Conservation (phyloP, 805 yeast species). For the Wickerhamomyces chambardii region DNA sequence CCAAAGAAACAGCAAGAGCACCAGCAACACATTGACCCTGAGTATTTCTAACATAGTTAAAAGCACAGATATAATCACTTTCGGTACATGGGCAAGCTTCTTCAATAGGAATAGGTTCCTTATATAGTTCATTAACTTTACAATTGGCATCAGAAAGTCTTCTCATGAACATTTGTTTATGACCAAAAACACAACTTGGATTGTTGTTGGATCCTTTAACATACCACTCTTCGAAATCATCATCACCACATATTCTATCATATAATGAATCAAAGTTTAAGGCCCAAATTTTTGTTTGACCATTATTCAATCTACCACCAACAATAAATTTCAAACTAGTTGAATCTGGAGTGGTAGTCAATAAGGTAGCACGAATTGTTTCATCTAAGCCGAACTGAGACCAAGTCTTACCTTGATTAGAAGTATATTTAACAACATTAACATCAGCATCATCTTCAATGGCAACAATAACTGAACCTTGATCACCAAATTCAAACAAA, state of each 20-base stretch:
- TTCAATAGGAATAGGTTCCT: constrained; percentile 29
- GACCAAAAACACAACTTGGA: constrained; percentile 58
- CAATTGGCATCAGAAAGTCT: constrained; percentile 62
- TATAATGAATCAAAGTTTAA: constrained; percentile 55
- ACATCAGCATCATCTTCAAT: constrained; percentile 31
- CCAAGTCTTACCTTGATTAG: constrained; percentile 75
- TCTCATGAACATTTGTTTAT: constrained; percentile 50
- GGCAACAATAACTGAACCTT: constrained; percentile 65
- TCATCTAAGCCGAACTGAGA: constrained; percentile 34
- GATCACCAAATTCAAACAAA: constrained; percentile 60
- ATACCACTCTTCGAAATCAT: constrained; percentile 59
- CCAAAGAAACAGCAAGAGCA: constrained; percentile 11
- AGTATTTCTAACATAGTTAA: constrained; percentile 30
- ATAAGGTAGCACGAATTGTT: constrained; percentile 27
- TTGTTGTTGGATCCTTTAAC: constrained; percentile 29
- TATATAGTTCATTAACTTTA: constrained; percentile 25
- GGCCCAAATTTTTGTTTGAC: constrained; percentile 16
- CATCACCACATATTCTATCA: constrained; percentile 23
- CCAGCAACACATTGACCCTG: constrained; percentile 40
- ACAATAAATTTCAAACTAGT: constrained; percentile 51
- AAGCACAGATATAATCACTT: constrained; percentile 65
- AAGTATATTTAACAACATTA: constrained; percentile 39
- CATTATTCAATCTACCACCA: constrained; percentile 26
- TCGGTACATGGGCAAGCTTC: constrained; percentile 57
- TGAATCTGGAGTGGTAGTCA: constrained; percentile 62